phyloP scores from a whole-genome alignment of 2,329 filamentous ascomycete species.

The Fusarium succisae region DNA sequence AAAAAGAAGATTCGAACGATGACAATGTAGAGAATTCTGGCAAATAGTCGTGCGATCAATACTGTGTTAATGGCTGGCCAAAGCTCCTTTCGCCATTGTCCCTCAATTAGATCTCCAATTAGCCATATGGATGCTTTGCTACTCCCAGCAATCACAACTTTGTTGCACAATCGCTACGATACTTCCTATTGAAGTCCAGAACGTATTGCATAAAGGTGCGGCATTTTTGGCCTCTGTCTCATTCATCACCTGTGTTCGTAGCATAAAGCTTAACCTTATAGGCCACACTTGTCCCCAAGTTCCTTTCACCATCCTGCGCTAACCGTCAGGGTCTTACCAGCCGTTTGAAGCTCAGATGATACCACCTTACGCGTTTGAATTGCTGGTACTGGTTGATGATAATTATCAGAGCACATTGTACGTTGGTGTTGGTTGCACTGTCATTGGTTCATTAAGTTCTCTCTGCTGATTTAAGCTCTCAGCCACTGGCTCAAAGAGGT shows the following conservation, averaged over 20 bases:
- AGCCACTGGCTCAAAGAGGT: neutral
- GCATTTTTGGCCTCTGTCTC: neutral
- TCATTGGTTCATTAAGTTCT: neutral
- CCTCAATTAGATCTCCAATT: neutral
- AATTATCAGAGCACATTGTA: neutral
- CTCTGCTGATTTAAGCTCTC: too few relatives aligned
- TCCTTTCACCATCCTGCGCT: too few relatives aligned
- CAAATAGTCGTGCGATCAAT: neutral
- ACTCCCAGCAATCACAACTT: neutral
- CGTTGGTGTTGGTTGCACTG: neutral
- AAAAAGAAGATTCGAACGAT: neutral
- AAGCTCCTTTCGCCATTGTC: rapidly evolving
- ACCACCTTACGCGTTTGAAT: neutral
- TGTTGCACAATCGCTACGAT: neutral
- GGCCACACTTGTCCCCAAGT: too few relatives aligned
- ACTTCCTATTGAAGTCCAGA: neutral
- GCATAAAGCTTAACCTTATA: too few relatives aligned
- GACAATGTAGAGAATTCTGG: neutral
- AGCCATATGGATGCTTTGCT: neutral
- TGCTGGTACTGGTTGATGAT: neutral
- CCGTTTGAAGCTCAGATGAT: neutral
- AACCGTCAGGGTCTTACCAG: neutral
- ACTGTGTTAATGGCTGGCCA: rapidly evolving
- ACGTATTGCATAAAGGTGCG: neutral
- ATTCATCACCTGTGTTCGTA: too few relatives aligned